Percentiles rank a stretch among this genome's conserved stretches.
Conservation (phyloP, 2,329 filamentous ascomycete species). For the Exophiala calicioides region DNA sequence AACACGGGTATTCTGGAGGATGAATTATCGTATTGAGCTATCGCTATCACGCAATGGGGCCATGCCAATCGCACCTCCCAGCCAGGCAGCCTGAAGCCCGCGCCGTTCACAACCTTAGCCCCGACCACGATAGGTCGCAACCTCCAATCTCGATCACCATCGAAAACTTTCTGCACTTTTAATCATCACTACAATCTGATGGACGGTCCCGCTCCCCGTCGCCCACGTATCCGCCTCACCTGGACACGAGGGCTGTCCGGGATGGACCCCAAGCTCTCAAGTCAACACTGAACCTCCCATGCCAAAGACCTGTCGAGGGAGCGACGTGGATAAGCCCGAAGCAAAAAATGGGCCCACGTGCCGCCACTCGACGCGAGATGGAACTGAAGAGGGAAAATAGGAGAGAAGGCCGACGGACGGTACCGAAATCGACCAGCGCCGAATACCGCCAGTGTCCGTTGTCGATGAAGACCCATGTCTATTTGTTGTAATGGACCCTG, state of each 20-base stretch:
- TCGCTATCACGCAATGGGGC: constrained; percentile 19
- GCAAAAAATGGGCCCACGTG: too few relatives aligned
- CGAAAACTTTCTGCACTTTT: constrained; percentile 12
- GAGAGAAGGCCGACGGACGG: constrained; percentile 19
- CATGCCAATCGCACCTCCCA: neutral
- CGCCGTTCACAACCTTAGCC: too few relatives aligned
- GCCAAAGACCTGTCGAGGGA: constrained; percentile 1
- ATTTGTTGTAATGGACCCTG: constrained; percentile 23
- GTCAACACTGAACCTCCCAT: constrained; percentile 12
- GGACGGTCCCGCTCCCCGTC: neutral
- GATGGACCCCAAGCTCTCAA: constrained; percentile 15
- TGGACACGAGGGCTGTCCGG: constrained; percentile 3
- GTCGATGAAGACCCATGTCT: constrained; percentile 30
- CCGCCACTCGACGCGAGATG: constrained; percentile 5
- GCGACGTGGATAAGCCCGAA: too few relatives aligned
- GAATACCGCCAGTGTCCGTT: constrained; percentile 26
- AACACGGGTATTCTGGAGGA: constrained; percentile 13
- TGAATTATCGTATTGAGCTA: constrained; percentile 21
- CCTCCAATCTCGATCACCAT: neutral
- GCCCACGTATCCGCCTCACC: constrained; percentile 4
- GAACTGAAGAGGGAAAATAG: constrained; percentile 18
- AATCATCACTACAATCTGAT: constrained; percentile 20
- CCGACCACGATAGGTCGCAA: constrained; percentile 1
- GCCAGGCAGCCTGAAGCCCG: too few relatives aligned
- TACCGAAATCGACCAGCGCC: constrained; percentile 31